Evolutionary conservation across 371 early-diverging fungal species (phyloP), one percentile per base, ranked within the genome.

Genomic region (Syncephalastrum monosporum): DNA sequence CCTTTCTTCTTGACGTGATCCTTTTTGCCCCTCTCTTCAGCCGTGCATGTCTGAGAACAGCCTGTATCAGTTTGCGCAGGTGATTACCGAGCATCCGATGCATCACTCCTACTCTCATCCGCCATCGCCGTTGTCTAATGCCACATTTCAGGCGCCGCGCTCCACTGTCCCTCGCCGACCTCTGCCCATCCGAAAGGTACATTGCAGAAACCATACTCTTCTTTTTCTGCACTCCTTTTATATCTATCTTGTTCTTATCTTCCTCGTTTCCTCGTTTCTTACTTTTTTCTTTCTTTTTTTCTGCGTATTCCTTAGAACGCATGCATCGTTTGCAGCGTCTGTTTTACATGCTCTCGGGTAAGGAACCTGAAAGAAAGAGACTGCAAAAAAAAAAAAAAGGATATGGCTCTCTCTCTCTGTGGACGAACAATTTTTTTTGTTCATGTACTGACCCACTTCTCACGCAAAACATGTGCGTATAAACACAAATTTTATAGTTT

Each of bases 291-390:
- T 42, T 48, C 42, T 48, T 16, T 16, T 13, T 13, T 3, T 24
- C 12, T 44, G 16, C 52, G 44, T 57, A 24, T 51, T 52, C 21
- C 42, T 42, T 23, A 80, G 80, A 80, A 80, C 64, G 80, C 80
- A 4, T 80, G 80, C 63, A 65, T 75, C 56, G 75, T 80, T 38
- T 80, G 80, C 53, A 64, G 67, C 33, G 59, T 74, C 16, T 80
- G 80, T 57, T 80, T 80, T 57, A 80, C 80, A 25, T 80, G 80
- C 55, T 72, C 75, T 3, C 67, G 64, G 55, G 79, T 71, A 73
- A 64, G 64, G 38, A 33, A 33, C 38, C 10, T 8, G 12, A 33
- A 33, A 33, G 10, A 10, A 33, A 12, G 38, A 12, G 2, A 33
- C 38, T 10, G 38, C 2, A 33, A 12, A 33, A 33, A 33, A 12